Evolutionary conservation across 2,329 filamentous ascomycete species (phyloP).

Genomic region (Fusarium sp.): DNA sequence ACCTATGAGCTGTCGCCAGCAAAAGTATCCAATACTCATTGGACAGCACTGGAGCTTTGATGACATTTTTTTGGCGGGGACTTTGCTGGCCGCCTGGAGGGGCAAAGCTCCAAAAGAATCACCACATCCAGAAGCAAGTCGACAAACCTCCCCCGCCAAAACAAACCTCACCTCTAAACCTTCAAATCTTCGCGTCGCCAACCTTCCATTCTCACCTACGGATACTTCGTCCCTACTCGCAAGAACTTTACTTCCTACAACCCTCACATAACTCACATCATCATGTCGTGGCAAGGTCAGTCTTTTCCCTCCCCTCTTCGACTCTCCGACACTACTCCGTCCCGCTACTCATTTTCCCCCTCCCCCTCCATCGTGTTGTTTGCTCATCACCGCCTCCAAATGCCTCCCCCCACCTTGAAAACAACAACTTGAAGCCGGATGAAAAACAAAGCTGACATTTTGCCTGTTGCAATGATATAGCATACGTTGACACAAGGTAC

Average conservation of each 20-base stretch:
- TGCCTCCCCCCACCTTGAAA: slow-evolving; percentile 46
- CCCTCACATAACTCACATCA: slow-evolving; percentile 48
- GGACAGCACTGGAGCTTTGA: slow-evolving; percentile 31
- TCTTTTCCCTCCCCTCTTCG: slow-evolving; percentile 30
- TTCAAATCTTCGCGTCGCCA: slow-evolving; percentile 42
- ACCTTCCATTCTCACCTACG: slow-evolving; percentile 35
- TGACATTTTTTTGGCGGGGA: slow-evolving; percentile 42
- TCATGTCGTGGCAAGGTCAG: slow-evolving; percentile 82
- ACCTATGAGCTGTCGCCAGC: slow-evolving; percentile 13
- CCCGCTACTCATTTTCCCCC: slow-evolving; percentile 13
- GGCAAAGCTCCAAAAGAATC: slow-evolving; percentile 45
- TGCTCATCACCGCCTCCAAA: slow-evolving; percentile 44
- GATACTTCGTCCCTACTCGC: slow-evolving; percentile 8
- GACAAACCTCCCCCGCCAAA: slow-evolving; percentile 41
- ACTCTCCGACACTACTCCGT: slow-evolving; percentile 15
- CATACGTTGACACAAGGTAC: slow-evolving; percentile 67
- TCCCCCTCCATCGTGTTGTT: slow-evolving; percentile 35
- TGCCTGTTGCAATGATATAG: slow-evolving; percentile 50
- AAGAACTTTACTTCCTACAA: slow-evolving; percentile 18
- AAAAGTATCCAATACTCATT: slow-evolving; percentile 35
- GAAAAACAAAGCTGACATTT: slow-evolving; percentile 33
- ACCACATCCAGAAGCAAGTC: slow-evolving; percentile 37
- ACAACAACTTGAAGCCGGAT: slow-evolving; percentile 5
- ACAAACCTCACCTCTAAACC: slow-evolving; percentile 36
- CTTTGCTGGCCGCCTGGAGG: slow-evolving; percentile 37